Evolutionary conservation across 1,284 basidiomycete species (phyloP).

Genomic region (Boletus mariae): DNA sequence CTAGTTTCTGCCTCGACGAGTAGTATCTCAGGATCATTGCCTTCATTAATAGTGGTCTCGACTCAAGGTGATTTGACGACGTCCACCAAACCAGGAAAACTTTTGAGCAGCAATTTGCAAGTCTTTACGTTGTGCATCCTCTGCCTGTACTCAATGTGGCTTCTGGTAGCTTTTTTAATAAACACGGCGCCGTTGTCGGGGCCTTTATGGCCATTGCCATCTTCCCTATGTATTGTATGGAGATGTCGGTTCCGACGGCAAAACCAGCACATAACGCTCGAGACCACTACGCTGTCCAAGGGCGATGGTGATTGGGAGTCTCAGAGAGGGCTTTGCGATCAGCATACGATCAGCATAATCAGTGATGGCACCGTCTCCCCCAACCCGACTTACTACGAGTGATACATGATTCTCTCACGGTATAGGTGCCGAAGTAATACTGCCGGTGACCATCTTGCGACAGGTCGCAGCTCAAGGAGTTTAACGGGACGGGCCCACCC

Average conservation of each 20-base stretch:
- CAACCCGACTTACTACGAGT: background rate
- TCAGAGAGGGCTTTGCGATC: slow-evolving; percentile 20
- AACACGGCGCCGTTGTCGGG: slow-evolving; percentile 53
- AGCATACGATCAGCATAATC: slow-evolving; percentile 14
- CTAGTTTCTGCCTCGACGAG: slow-evolving; percentile 33
- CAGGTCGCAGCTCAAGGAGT: background rate
- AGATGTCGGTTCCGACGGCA: slow-evolving; percentile 39
- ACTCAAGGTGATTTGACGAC: slow-evolving; percentile 42
- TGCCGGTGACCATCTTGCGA: background rate
- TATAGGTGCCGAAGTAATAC: background rate
- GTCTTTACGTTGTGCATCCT: slow-evolving; percentile 10
- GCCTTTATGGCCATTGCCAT: slow-evolving; percentile 55
- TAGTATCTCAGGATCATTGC: slow-evolving; percentile 38
- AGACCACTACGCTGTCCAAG: slow-evolving; percentile 36
- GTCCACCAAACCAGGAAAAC: slow-evolving; percentile 39
- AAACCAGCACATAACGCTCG: slow-evolving; percentile 34
- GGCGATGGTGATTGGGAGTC: slow-evolving; percentile 30
- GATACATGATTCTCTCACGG: background rate
- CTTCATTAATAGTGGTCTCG: slow-evolving; percentile 46
- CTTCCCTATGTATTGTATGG: slow-evolving; percentile 26
- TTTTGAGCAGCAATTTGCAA: slow-evolving; percentile 20
- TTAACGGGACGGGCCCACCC: slow-evolving; percentile 15
- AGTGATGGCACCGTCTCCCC: background rate
- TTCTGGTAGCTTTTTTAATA: slow-evolving; percentile 46
- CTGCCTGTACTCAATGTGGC: background rate